Conservation (phyloP, 78 protist genomes). For the Dictyostelium firmibasis region DNA sequence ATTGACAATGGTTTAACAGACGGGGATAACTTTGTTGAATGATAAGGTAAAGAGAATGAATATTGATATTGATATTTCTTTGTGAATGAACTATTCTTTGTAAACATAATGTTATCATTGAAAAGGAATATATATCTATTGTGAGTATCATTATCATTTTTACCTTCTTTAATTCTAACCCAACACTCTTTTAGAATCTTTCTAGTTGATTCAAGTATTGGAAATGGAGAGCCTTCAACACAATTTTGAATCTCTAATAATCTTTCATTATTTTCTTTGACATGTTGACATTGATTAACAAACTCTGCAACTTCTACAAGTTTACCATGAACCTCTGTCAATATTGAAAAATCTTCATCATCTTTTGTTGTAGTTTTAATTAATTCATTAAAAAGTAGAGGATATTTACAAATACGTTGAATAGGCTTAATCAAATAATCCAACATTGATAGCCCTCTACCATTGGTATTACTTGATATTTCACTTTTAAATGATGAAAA, state of each 20-base stretch:
- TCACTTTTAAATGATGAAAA: conserved; percentile 28
- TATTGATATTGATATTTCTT: conserved; percentile 28
- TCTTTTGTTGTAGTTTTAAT: conserved; percentile 3
- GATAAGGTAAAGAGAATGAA: conserved; percentile 23
- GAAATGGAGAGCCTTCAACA: conserved; percentile 39
- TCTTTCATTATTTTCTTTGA: neutral
- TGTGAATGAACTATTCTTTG: conserved; percentile 7
- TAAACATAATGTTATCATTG: conserved; percentile 24
- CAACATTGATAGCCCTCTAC: conserved; percentile 54
- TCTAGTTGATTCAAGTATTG: conserved; percentile 42
- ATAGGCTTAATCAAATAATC: conserved; percentile 78
- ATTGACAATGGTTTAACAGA: conserved; percentile 2
- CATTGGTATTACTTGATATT: neutral
- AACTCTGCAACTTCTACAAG: conserved; percentile 48
- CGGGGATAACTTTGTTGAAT: neutral
- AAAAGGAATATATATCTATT: conserved; percentile 26
- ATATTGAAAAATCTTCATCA: neutral
- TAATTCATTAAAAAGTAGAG: conserved; percentile 66
- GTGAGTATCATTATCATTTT: neutral
- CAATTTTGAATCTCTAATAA: conserved; percentile 24
- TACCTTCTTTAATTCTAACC: conserved; percentile 9
- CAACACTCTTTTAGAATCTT: neutral
- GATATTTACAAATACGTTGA: conserved; percentile 81
- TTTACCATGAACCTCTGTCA: conserved; percentile 35
- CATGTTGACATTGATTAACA: conserved; percentile 62